Evolutionary conservation across 2,329 filamentous ascomycete genomes (phyloP).

Genomic region (Alternaria tenuissima): DNA sequence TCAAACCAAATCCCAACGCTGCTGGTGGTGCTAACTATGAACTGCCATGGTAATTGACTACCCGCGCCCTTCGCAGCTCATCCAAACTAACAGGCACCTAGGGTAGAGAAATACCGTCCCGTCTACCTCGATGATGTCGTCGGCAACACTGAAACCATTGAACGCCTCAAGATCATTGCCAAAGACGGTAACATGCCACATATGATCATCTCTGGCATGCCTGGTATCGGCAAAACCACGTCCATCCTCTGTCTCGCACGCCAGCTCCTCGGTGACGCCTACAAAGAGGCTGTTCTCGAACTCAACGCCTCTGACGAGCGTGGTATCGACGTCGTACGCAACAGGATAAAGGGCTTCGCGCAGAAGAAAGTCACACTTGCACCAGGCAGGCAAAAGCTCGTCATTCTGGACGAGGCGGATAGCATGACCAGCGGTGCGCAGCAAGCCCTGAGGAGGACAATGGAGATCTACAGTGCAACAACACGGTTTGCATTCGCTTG

Average conservation of each 20-base stretch:
- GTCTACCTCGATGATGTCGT: conserved; percentile 96
- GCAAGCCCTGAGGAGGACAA: conserved; percentile 91
- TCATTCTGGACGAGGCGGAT: conserved; percentile 97
- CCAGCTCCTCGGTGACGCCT: conserved; percentile 88
- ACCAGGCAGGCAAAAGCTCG: conserved; percentile 88
- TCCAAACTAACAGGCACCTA: conserved; percentile 51
- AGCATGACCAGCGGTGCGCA: conserved; percentile 96
- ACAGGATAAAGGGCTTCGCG: conserved; percentile 97
- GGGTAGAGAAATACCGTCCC: conserved; percentile 98
- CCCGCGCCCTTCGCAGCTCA: not conserved
- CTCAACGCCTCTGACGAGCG: conserved; percentile 96
- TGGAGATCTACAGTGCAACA: conserved; percentile 98
- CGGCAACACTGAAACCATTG: conserved; percentile 96
- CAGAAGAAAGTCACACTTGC: conserved; percentile 99
- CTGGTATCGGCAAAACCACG: conserved; percentile 97
- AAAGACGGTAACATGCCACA: conserved; percentile 99
- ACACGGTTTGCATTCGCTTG: conserved; percentile 98
- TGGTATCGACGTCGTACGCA: conserved; percentile 96
- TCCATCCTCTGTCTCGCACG: conserved; percentile 92
- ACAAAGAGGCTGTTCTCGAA: conserved; percentile 97
- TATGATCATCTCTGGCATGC: conserved; percentile 99
- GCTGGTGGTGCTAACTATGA: conserved; percentile 67
- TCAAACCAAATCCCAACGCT: conserved; percentile 52
- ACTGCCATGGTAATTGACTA: conserved; percentile 72
- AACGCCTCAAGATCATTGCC: conserved; percentile 96